These are phyloP conservation scores for Aegilops sharonensis DNA, from an alignment of 176 grass and related monocot genomes.

Conservation along the genomic window DNA sequence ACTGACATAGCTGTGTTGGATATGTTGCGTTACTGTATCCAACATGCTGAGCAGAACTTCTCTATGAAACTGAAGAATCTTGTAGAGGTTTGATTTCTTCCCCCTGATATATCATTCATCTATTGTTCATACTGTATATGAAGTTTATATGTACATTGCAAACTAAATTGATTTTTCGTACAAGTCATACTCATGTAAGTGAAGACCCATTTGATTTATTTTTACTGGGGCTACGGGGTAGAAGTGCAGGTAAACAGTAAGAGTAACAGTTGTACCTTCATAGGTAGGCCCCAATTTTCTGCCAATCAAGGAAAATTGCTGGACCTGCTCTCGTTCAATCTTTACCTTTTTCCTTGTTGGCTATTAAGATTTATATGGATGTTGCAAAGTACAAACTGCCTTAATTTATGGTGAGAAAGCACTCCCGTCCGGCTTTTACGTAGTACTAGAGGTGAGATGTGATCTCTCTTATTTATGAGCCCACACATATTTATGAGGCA, in stretches of 20 bases:
- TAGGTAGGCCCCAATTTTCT: not conserved
- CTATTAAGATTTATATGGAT: not conserved
- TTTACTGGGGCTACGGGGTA: not conserved
- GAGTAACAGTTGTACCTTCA: not conserved
- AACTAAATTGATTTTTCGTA: no score
- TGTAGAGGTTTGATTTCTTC: conserved; percentile 49
- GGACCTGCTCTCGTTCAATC: not conserved
- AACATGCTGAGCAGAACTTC: conserved; percentile 67
- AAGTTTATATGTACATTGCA: not conserved
- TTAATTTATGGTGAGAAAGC: not conserved
- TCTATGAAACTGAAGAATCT: conserved; percentile 44
- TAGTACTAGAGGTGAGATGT: not conserved
- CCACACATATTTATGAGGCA: not conserved
- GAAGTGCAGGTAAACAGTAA: not conserved
- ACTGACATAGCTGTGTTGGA: conserved; percentile 59
- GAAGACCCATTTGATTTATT: not conserved
- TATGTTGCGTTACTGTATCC: conserved; percentile 64
- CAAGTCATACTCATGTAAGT: not conserved
- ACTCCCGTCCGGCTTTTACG: not conserved
- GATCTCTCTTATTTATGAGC: not conserved
- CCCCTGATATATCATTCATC: not conserved
- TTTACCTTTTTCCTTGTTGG: not conserved
- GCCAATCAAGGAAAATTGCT: not conserved
- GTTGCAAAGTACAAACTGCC: not conserved
- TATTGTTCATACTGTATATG: not conserved